Conservation (phyloP, 306 rosid species). For the Vigna unguiculata region DNA sequence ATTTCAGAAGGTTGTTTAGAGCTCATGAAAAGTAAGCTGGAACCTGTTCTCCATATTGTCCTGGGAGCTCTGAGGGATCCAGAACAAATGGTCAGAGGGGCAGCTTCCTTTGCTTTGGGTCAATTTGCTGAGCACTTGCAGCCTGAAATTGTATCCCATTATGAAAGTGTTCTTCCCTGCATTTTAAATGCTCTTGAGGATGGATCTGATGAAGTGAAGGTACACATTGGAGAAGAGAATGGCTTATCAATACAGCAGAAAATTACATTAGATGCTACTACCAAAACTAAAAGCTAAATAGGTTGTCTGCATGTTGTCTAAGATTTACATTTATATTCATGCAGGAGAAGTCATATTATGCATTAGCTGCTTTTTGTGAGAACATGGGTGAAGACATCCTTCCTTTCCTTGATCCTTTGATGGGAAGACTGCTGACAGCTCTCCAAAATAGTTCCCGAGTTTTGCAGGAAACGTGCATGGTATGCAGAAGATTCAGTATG, state of each 20-base stretch:
- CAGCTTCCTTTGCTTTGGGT: slow-evolving; percentile 98
- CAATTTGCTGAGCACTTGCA: slow-evolving; percentile 97
- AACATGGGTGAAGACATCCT: slow-evolving; percentile 98
- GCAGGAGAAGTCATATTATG: slow-evolving; percentile 98
- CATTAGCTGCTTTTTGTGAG: slow-evolving; percentile 98
- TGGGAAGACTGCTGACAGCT: slow-evolving; percentile 83
- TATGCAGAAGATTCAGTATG: slow-evolving; percentile 48
- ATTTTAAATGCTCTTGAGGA: slow-evolving; percentile 95
- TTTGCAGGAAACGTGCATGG: slow-evolving; percentile 99
- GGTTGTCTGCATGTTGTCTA: slow-evolving; percentile 36
- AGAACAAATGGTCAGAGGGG: slow-evolving; percentile 97
- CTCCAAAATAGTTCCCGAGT: slow-evolving; percentile 84
- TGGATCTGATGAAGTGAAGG: slow-evolving; percentile 96
- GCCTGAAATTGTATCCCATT: slow-evolving; percentile 94
- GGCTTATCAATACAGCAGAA: slow-evolving; percentile 22
- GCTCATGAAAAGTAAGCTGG: slow-evolving; percentile 79
- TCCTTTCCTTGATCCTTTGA: slow-evolving; percentile 93
- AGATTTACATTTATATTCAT: slow-evolving; percentile 40
- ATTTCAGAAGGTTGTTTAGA: slow-evolving; percentile 98
- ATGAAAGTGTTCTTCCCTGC: slow-evolving; percentile 97
- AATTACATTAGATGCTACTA: slow-evolving; percentile 36
- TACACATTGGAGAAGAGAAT: slow-evolving; percentile 47
- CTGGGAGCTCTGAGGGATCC: slow-evolving; percentile 94
- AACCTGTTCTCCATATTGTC: slow-evolving; percentile 91
- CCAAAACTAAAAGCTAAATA: neutral